Base-by-base conservation (phyloP, 768 basidiomycete genomes). In the Leucocoprinus sp. region DNA sequence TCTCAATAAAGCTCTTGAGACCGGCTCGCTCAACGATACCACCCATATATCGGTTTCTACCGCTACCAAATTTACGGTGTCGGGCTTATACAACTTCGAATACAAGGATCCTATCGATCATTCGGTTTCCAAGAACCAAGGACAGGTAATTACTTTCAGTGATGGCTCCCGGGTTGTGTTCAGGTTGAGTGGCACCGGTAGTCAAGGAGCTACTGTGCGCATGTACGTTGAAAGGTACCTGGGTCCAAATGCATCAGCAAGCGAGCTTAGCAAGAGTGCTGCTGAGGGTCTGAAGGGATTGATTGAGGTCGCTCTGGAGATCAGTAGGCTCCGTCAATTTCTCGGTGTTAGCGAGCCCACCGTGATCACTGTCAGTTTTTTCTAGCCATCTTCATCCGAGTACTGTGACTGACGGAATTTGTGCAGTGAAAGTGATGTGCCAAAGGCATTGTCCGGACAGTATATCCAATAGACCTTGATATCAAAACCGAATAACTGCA, bases 81-180 rank as follows among this genome's bases (percentile, higher is more conserved):
- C 78, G 14, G 74, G 76, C 19, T 68, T 86, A 34, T 83, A 82
- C 69, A 81, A 91, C 73, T 99, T 99, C 61, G 79, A 85, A 60
- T 99, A 99, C 76, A 96, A 82, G 39, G 96, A 99, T 64, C 96
- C 96, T n/a, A 97, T 98, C 64, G 96, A 99, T 61, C 70, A 82
- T 43, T 90, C 87, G 36, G 76, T 97, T 51, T 91, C 88, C 53
- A 82, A 82, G 66, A 97, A 98, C 64, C 96, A 99, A 61, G 96
- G 96, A 1, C 87, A 97, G 55, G 85, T 93, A 60, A 82, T 98
- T 60, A 76, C 76, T 42, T 99, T 99, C 67, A 66, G 70, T 23
- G 96, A 98, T 60, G 96, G 95, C 5, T 89, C 85, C 37, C 76
- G 96, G 28, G 87, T 99, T 49, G 90, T 98, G 43, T 97, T 96